Base-by-base conservation (phyloP, 177 flowering plant species). In the Telopea speciosissima region DNA sequence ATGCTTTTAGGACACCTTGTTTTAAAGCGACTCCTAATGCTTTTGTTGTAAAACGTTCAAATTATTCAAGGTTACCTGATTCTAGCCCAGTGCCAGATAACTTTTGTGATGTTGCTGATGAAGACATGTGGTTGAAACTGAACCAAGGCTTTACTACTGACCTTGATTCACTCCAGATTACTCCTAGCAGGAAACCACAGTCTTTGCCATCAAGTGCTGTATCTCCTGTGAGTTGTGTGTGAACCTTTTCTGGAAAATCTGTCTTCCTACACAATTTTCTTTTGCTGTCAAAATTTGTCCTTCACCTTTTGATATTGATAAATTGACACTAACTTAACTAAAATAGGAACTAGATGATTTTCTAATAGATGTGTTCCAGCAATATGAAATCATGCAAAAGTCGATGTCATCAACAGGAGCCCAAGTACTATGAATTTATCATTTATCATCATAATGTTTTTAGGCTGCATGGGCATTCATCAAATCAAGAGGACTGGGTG, bases 71-170 rank as follows among this genome's bases (percentile, higher is more conserved):
- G 62, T 70, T 81, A 42, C 81, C 87, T 44, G 96, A 89, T 60
- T 85, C 31, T 71, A 96, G 99, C 75, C 99, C 99, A 54, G 76
- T 93, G 70, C 91, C 93, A 71, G 91, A 89, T 80, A 33, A 82
- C 67, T 79, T 90, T 76, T 81, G 80, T 73, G 74, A 88, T 78
- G 79, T 93, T 64, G 97, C 90, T 72, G 99, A 96, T 82, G 98
- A 96, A 82, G 98, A 96, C 74, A 85, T 85, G 59, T 96, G 99
- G 99, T 74, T 84, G 78, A 84, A 78, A 80, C 75, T 96, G 90
- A 92, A 96, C 76, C 90, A 86, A 74, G 99, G 99, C 67, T 86
- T 68, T 65, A 74, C 78, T 64, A 87, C 90, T 54, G 97, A 96
- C 78, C 92, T 96, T 73, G 93, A 93, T 81, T 80, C 87, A 24